Conservation (phyloP, 139 green algal species). For the Micromonas pusilla region DNA sequence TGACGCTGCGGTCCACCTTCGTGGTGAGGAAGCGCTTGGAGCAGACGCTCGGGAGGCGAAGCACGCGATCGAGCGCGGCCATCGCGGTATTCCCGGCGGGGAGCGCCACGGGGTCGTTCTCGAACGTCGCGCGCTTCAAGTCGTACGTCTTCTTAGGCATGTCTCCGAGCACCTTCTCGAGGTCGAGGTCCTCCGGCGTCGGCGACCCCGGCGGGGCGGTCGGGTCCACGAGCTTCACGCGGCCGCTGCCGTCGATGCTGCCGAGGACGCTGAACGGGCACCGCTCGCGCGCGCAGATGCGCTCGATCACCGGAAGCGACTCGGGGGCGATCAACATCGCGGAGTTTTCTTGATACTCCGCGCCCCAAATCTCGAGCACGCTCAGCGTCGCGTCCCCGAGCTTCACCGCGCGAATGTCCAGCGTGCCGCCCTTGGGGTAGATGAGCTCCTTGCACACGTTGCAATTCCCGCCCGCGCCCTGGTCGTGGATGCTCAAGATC, state of each 20-base stretch:
- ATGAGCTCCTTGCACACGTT: slow-evolving; percentile 99
- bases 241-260: slow-evolving; percentile 77
- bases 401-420: slow-evolving; percentile 78
- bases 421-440: slow-evolving; percentile 86
- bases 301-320: slow-evolving; percentile 58
- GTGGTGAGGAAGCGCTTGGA: slow-evolving; percentile 98
- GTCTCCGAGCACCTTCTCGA: slow-evolving; percentile 94
- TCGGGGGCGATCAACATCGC: slow-evolving; percentile 76
- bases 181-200: slow-evolving; percentile 70
- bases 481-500: slow-evolving; percentile 86
- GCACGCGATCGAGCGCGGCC: slow-evolving; percentile 60
- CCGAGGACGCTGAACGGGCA: slow-evolving; percentile 70
- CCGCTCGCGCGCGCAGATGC: slow-evolving; percentile 83
- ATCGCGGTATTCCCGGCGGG: not conserved
- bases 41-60: slow-evolving; percentile 81
- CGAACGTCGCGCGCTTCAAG: slow-evolving; percentile 42
- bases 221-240: slow-evolving; percentile 45
- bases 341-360: slow-evolving; percentile 98
- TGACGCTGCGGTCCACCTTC: slow-evolving; percentile 91
- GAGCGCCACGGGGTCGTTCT: not conserved
- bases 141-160: slow-evolving; percentile 95
- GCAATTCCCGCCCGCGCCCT: slow-evolving; percentile 97
- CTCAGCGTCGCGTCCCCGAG: slow-evolving; percentile 91
- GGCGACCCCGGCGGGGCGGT: slow-evolving; percentile 40
- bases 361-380: slow-evolving; percentile 99